A percentile compares a stretch with the other conserved stretches of the same genome.
Conservation (phyloP, 1,284 basidiomycete species). For the Rhodotorula mucilaginosa region DNA sequence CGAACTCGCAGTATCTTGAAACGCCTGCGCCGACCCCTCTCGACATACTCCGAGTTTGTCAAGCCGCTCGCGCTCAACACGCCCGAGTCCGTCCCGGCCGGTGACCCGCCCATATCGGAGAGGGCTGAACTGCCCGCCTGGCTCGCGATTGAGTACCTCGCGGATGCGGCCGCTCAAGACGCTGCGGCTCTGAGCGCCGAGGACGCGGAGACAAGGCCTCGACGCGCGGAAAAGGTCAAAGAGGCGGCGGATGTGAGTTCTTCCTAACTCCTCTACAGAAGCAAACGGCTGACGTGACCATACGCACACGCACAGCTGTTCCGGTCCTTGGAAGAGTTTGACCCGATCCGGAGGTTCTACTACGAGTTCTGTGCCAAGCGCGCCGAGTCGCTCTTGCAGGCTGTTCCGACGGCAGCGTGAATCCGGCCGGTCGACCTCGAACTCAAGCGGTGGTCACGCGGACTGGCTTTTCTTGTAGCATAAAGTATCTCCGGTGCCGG, state of each 20-base stretch:
- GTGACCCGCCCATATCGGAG: conserved; percentile 48
- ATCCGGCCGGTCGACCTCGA: not conserved
- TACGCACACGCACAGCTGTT: conserved; percentile 18
- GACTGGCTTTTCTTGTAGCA: not conserved
- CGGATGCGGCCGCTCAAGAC: conserved; percentile 68
- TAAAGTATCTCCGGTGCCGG: not conserved
- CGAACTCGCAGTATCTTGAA: conserved; percentile 57
- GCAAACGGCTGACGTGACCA: not conserved
- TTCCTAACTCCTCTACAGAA: not conserved
- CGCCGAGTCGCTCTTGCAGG: not conserved
- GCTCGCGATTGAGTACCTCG: conserved; percentile 80
- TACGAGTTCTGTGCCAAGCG: conserved; percentile 25
- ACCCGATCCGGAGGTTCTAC: conserved; percentile 37
- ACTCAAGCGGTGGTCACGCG: too few relatives aligned
- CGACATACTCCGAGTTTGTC: conserved; percentile 61
- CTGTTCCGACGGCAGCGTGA: not conserved
- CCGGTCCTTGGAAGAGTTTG: conserved; percentile 30
- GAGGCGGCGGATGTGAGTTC: conserved; percentile 31
- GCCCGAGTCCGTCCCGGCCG: conserved; percentile 39
- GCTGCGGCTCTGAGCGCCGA: not conserved
- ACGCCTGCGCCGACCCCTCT: conserved; percentile 60
- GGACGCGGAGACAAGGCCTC: conserved; percentile 1
- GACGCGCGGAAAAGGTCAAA: conserved; percentile 5
- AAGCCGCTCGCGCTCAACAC: conserved; percentile 49
- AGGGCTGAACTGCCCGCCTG: conserved; percentile 64